Evolutionary conservation across 257 asterid species (phyloP).

Genomic region (Petunia secreta): DNA sequence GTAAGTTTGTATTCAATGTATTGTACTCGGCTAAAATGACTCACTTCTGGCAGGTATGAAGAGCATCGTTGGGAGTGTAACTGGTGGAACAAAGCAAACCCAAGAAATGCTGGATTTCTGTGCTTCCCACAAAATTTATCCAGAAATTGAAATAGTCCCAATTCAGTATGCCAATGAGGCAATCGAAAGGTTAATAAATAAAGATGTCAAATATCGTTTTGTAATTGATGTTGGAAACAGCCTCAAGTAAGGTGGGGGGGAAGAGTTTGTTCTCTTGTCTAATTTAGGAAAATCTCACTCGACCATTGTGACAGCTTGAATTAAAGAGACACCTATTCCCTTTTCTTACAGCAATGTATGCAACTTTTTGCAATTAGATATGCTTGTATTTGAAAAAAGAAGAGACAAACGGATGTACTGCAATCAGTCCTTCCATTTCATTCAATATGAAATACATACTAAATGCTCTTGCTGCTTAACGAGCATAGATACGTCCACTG

Average conservation of each 20-base stretch:
- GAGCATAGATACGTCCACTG: too few relatives aligned
- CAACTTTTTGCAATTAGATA: background rate
- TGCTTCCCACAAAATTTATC: constrained; percentile 80
- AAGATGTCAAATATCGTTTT: constrained; percentile 84
- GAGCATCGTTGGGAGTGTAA: constrained; percentile 63
- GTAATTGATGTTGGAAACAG: constrained; percentile 84
- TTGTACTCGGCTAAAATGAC: background rate
- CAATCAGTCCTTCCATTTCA: too few relatives aligned
- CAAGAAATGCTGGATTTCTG: constrained; percentile 92
- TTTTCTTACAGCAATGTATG: background rate
- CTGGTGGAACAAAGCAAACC: constrained; percentile 82
- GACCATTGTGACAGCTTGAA: background rate
- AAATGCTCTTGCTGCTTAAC: too few relatives aligned
- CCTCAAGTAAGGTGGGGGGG: constrained; percentile 43
- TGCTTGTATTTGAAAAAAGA: background rate
- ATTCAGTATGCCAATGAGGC: constrained; percentile 80
- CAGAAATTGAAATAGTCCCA: constrained; percentile 70
- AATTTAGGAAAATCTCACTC: constrained; percentile 2
- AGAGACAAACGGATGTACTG: too few relatives aligned
- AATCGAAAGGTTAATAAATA: constrained; percentile 73
- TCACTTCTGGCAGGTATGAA: constrained; percentile 53
- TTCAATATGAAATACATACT: too few relatives aligned
- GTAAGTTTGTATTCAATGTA: background rate
- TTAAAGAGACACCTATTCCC: background rate
- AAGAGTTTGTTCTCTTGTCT: background rate